Evolutionary conservation across 1,139 yeast species (phyloP).

Genomic region (Yamadazyma mexicana): DNA sequence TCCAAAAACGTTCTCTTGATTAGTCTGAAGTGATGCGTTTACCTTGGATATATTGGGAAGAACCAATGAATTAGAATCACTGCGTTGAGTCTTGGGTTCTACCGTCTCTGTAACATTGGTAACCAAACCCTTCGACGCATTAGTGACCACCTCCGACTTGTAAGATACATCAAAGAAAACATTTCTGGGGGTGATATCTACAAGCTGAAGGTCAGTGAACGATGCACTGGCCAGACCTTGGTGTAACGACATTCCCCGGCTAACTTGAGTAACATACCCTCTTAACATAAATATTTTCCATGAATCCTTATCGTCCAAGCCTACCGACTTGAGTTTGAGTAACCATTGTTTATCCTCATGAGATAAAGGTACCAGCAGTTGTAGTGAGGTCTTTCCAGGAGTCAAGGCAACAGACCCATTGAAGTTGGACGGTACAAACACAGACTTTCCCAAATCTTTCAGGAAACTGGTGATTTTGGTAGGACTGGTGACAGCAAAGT

Average conservation of each 20-base stretch:
- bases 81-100: constrained; percentile 7
- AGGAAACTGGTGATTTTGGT: constrained; percentile 22
- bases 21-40: constrained; percentile 55
- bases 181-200: constrained; percentile 51
- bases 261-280: constrained; percentile 65
- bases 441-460: constrained; percentile 40
- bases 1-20: constrained; percentile 63
- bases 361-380: constrained; percentile 29
- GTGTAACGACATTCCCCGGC: constrained; percentile 26
- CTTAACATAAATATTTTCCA: constrained; percentile 81
- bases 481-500: constrained; percentile 14
- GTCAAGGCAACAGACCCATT: constrained; percentile 3
- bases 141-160: constrained; percentile 41
- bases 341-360: constrained; percentile 79
- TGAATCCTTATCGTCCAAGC: constrained; percentile 66
- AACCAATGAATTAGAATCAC: constrained; percentile 25
- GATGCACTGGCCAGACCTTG: background rate
- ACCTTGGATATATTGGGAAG: constrained; percentile 35
- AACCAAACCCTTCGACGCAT: constrained; percentile 14
- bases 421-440: constrained; percentile 28
- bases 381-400: constrained; percentile 12
- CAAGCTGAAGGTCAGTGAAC: constrained; percentile 15
- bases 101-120: constrained; percentile 8
- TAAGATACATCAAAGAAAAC: constrained; percentile 64
- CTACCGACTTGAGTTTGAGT: constrained; percentile 64